Percentiles rank a stretch among this genome's conserved stretches.
Conservation (phyloP, 305 asterid species). For the Lippia alba region DNA sequence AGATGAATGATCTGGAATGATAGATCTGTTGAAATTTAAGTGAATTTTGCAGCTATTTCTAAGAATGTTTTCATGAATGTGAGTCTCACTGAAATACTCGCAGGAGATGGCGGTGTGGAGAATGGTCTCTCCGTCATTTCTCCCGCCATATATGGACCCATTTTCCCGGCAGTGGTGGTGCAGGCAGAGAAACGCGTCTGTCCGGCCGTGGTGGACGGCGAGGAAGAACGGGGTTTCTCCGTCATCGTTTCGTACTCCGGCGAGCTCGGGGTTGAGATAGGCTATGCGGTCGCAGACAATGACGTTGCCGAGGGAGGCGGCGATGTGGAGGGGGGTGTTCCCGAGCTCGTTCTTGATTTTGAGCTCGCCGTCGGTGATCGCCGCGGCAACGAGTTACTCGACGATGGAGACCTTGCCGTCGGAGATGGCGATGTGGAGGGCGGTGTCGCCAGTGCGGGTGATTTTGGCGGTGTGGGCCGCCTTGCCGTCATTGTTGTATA, state of each 20-base stretch:
- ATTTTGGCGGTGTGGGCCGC: neutral
- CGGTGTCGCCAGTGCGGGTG: conserved; percentile 33
- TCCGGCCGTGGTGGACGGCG: conserved; percentile 36
- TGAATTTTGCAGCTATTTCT: too few species aligned
- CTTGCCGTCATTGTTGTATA: neutral
- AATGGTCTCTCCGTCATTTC: conserved; percentile 37
- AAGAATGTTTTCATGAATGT: too few species aligned
- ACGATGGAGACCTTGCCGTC: conserved; percentile 18
- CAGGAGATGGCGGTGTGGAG: conserved; percentile 38
- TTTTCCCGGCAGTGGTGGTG: neutral
- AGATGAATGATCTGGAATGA: conserved; percentile 28
- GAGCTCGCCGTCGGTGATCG: neutral
- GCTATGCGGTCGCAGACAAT: conserved; percentile 21
- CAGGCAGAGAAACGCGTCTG: conserved; percentile 26
- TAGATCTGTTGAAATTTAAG: conserved; percentile 8
- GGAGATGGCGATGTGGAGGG: conserved; percentile 35
- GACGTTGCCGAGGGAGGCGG: conserved; percentile 32
- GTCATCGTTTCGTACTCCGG: conserved; percentile 25
- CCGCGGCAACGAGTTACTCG: neutral
- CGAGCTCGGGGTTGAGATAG: neutral
- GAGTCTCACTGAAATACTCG: conserved; percentile 34
- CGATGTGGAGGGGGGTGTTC: conserved; percentile 38
- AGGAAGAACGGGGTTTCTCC: conserved; percentile 36
- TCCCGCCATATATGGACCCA: conserved; percentile 21
- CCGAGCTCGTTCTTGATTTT: conserved; percentile 22